Base-by-base conservation (phyloP, 768 basidiomycete species). In the Sarcomyxa edulis region DNA sequence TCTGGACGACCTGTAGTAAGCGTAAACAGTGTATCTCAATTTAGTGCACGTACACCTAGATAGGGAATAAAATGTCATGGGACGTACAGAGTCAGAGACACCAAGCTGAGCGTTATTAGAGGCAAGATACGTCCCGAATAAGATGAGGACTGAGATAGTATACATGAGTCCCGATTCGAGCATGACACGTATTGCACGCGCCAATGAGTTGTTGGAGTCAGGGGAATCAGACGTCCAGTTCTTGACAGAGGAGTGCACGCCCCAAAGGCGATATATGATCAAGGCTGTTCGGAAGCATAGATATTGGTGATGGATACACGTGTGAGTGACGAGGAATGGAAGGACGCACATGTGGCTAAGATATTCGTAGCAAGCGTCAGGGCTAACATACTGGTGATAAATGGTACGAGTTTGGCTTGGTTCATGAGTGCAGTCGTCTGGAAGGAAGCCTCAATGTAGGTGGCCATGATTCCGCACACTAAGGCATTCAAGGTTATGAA, bases 111-210 rank as follows among this genome's bases (percentile, higher is more conserved):
- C 65, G 37, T 66, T 64, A 35, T 56, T 62, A 14, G 58, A 60
- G 2, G 56, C 50, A 41, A 65, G 52, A 39, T 65, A 64, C 10
- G 62, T 41, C 9, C 37, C 54, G 35, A 66, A 64, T 9, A 66
- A 49, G 34, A 65, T 53, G 14, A 58, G 44, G 42, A 64, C 58
- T 1, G 60, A 58, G 12, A 49, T 21, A 5, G 65, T 65, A 35
- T 69, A 66, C 36, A 69, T 53, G 11, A 66, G 35, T 5, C 65
- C 67, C 9, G 65, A 66, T 46, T 68, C 65, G 20, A 68, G 55
- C 37, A 68, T 43, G 18, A 66, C 47, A 10, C 62, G 40, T 32
- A 61, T 46, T 3, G 62, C 49, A 18, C 46, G 48, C 15, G 45
- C 48, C 16, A 64, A 48, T 5, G 59, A 61, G 12, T 51, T 53